phyloP scores from a whole-genome alignment of 345 rosid genomes.

The Lepidium africanum region DNA sequence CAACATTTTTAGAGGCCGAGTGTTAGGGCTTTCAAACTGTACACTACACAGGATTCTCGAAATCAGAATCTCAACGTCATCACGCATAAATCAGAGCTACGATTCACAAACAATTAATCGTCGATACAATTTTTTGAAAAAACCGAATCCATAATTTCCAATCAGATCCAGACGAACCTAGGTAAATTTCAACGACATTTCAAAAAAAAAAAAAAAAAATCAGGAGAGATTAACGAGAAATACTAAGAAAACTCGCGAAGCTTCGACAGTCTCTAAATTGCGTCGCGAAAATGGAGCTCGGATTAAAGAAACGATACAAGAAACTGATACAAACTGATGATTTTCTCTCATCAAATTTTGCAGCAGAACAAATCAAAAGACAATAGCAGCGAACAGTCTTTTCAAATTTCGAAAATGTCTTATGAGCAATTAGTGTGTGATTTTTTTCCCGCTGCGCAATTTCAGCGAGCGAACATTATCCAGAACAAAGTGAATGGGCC shows the following conservation, averaged over 20 bases:
- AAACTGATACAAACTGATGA: not conserved
- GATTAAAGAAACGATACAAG: not conserved
- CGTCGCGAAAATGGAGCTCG: not conserved
- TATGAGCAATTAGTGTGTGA: not conserved
- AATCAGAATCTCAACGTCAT: not conserved
- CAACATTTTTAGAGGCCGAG: slow-evolving; percentile 36
- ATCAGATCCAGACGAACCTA: not conserved
- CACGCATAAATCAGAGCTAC: not conserved
- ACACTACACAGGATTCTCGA: not conserved
- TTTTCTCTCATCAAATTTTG: not conserved
- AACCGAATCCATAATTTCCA: not conserved
- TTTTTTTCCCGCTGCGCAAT: slow-evolving; percentile 4
- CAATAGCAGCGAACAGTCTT: not conserved
- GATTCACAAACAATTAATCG: not conserved
- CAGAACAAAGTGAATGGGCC: not conserved
- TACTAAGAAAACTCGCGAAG: not conserved
- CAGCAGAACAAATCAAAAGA: not conserved
- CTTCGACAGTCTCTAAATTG: not conserved
- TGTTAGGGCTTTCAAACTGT: not conserved
- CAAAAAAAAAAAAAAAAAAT: not conserved
- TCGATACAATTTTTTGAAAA: not conserved
- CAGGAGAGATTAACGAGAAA: not conserved
- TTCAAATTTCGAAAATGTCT: slow-evolving; percentile 2
- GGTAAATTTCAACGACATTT: not conserved
- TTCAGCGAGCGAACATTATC: not conserved